phyloP scores from a whole-genome alignment of 2,329 filamentous ascomycete genomes.

The Calonectria honghensis region DNA sequence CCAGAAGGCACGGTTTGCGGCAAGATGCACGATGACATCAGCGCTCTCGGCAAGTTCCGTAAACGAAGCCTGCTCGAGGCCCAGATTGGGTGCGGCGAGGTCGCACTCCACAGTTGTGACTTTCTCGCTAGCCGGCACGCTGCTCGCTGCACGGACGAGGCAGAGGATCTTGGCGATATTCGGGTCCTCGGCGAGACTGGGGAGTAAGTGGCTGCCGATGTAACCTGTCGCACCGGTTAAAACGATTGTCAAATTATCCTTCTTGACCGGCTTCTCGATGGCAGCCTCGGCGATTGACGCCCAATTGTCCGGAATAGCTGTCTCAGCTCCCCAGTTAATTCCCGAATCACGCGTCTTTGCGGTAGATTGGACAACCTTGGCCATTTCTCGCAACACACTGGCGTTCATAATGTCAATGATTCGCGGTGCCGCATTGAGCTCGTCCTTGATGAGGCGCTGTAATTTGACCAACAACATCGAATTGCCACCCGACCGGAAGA shows the following conservation, averaged over 20 bases:
- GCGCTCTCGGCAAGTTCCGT: not conserved
- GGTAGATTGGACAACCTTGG: not conserved
- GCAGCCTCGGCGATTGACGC: not conserved
- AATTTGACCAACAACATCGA: constrained; percentile 3
- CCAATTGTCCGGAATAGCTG: not conserved
- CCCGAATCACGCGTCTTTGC: not conserved
- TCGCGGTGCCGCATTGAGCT: constrained; percentile 8
- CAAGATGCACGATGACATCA: not conserved
- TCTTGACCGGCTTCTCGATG: not conserved
- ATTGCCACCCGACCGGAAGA: not conserved
- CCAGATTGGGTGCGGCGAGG: not conserved
- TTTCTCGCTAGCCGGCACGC: not conserved
- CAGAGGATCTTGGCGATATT: not conserved
- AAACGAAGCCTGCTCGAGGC: not conserved
- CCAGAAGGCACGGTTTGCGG: not conserved
- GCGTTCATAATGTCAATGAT: constrained; percentile 12
- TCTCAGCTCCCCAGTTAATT: not conserved
- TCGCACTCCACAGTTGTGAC: not conserved
- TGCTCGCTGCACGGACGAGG: not conserved
- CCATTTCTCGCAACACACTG: not conserved
- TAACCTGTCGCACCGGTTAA: not conserved
- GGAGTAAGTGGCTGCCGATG: constrained; percentile 5
- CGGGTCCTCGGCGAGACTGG: not conserved
- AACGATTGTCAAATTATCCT: not conserved
- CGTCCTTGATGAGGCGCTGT: not conserved